Evolutionary conservation across 352 stramenopile species (phyloP), one percentile per base, ranked within the genome.

Genomic region (Lagenidium giganteum): DNA sequence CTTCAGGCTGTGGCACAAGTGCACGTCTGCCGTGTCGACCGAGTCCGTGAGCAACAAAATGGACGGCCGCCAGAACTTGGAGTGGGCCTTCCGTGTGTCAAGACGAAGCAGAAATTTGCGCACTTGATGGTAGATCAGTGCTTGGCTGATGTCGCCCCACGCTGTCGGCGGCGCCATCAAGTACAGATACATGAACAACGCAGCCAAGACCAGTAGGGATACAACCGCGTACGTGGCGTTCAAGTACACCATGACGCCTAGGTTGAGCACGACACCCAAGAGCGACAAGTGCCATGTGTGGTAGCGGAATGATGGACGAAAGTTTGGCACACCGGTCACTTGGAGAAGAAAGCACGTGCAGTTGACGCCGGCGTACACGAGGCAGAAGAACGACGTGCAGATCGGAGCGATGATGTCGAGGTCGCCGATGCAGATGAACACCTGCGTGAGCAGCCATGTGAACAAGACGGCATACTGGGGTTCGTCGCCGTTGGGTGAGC

Each of bases 41-140:
- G 64, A 49, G 14, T 57, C 63, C 22, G 70, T 67, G 17, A 87
- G 61, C n/a, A 89, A 39, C 37, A 92, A 42, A 33, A 92, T 61
- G n/a, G 74, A 80, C 17, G 79, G 79, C 0, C 79, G 61, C 79
- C 79, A 92, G 54, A 71, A 86, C 62, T 92, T 92, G 41, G 70
- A 76, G 43, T 92, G 79, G 12, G 63, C 66, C 26, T 81, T 83
- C 14, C 74, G 51, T 9, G 58, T 49, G 43, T 92, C 79, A 12
- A 92, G 53, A 0, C 73, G 72, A 16, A 92, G 48, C n/a, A 92
- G 42, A 31, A 80, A 86, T 52, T 92, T 92, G 34, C 79, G 70
- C 18, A 85, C 79, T 58, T 89, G 74, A 39, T 92, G 79, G 47
- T 86, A 92, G n/a, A 92, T 85, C 22, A 92, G 54, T n/a, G 79